Percentiles rank a stretch among this genome's conserved stretches.
Evolutionary conservation across 1,139 yeast species (phyloP).

Genomic region (Yamadazyma membranifaciens): DNA sequence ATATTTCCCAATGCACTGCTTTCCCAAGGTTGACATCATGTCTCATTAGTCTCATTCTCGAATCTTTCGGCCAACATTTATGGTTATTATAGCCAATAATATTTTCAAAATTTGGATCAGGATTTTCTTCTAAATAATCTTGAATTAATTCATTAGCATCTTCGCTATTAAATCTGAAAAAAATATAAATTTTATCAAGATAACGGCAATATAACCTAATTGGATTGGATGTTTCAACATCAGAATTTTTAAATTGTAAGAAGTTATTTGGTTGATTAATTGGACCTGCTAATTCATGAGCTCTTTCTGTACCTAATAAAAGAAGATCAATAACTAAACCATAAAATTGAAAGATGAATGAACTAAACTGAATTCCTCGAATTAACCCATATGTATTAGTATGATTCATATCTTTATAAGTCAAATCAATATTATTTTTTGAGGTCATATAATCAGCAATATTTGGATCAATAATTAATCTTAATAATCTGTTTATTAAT

Average conservation of each 20-base stretch:
- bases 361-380: conserved; percentile 85
- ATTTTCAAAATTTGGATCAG: conserved; percentile 88
- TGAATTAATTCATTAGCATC: conserved; percentile 77
- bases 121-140: conserved; percentile 77
- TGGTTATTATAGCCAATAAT: conserved; percentile 87
- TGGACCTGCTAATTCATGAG: conserved; percentile 83
- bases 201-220: conserved; percentile 81
- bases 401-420: conserved; percentile 95
- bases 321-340: conserved; percentile 83
- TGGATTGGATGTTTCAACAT: conserved; percentile 64
- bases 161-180: conserved; percentile 70
- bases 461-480: conserved; percentile 83
- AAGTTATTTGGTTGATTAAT: conserved; percentile 72
- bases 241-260: conserved; percentile 61
- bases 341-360: conserved; percentile 87
- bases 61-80: conserved; percentile 93
- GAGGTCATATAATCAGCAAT: conserved; percentile 95
- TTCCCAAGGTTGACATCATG: conserved; percentile 91
- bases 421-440: conserved; percentile 76
- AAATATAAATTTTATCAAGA: conserved; percentile 75
- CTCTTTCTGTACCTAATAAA: conserved; percentile 78
- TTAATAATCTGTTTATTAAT: conserved; percentile 71
- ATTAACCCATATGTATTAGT: conserved; percentile 85
- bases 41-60: conserved; percentile 86
- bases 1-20: conserved; percentile 90